Evolutionary conservation across 768 basidiomycete genomes (phyloP), one percentile per base, ranked within the genome.

Genomic region (Mycena amicta): DNA sequence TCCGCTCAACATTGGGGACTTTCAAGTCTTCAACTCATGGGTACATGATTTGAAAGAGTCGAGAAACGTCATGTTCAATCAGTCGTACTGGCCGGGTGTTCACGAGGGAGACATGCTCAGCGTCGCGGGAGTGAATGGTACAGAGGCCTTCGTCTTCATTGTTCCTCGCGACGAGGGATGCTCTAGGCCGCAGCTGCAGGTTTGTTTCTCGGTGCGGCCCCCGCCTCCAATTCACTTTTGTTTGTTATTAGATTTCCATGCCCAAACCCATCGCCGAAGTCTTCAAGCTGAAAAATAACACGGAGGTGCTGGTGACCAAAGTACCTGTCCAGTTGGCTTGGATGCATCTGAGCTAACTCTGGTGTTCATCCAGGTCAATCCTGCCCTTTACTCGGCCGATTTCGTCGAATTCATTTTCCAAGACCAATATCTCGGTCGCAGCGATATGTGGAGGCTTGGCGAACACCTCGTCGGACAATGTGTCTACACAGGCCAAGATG

Each of bases 391-490:
- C 58, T 81, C 76, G 25, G 92, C 90, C 1, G 87, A 91, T 59
- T 89, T 88, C 68, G 81, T 98, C 50, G 96, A 98, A 67, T 82
- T 98, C 56, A 86, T 87, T 46, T 98, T 98, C 68, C 91, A 92
- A 61, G 95, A 97, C 70, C 94, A 96, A 68, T 98, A 98, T 70
- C 80, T 98, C 16, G 96, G 95, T 16, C 85, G 97, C 46, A 93
- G 91, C 60, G 97, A 98, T 64, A 96, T 97, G 94, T 98, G 95
- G 93, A 80, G 94, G 49, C 79, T 98, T 6, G 88, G 87, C n/a
- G 87, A 90, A 69, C 81, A 88, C 51, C 80, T 98, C 16, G 86
- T 87, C 26, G 88, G 87, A 8, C 87, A 88, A 65, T 95, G 92
- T 67, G 77, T 97, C 22, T 89, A 93, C 68, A 81, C 84, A 1